Evolutionary conservation across 139 green algal species (phyloP).

Genomic region (Tetraselmis chui): DNA sequence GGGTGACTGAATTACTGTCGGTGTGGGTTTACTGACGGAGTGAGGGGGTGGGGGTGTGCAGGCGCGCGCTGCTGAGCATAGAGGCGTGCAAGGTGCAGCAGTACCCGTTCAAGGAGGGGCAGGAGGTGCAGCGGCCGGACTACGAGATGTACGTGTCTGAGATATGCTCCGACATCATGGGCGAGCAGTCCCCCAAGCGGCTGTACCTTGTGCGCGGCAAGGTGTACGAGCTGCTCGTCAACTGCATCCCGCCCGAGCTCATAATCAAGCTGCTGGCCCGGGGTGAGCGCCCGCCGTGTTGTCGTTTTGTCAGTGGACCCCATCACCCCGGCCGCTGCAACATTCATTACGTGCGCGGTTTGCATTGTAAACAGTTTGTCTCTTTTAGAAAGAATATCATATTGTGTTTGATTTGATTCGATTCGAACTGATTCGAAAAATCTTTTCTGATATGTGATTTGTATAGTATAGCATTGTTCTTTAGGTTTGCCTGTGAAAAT

Average conservation of each 20-base stretch:
- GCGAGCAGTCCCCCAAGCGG: conserved; percentile 82
- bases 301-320: too few species aligned
- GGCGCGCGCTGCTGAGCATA: conserved; percentile 76
- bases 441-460: too few species aligned
- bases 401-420: too few species aligned
- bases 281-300: too few species aligned
- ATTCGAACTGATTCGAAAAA: too few species aligned
- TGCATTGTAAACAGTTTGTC: too few species aligned
- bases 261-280: conserved; percentile 47
- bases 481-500: too few species aligned
- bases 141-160: conserved; percentile 92
- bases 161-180: conserved; percentile 74
- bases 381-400: too few species aligned
- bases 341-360: too few species aligned
- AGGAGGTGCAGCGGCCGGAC: conserved; percentile 61
- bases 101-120: conserved; percentile 55
- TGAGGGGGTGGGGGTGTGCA: neutral
- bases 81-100: conserved; percentile 63
- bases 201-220: conserved; percentile 76
- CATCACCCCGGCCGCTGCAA: too few species aligned
- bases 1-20: too few species aligned
- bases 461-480: too few species aligned
- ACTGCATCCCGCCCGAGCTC: conserved; percentile 90
- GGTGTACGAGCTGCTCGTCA: conserved; percentile 94
- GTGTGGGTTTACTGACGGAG: neutral